phyloP scores from a whole-genome alignment of 495 filamentous ascomycete genomes.

The Rhizodiscina lignyota region DNA sequence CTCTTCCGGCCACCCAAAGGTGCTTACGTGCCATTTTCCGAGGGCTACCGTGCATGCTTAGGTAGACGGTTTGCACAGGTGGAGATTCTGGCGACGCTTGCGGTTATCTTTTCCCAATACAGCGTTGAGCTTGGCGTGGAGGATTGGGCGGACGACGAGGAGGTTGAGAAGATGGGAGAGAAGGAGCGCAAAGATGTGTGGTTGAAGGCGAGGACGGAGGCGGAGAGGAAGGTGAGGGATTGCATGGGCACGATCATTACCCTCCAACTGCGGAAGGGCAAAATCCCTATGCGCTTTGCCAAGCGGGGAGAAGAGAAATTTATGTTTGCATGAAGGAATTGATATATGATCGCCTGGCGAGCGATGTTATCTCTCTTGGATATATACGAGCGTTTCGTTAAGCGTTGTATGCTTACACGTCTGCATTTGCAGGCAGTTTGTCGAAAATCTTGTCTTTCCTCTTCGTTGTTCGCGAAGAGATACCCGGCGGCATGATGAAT shows the following conservation, averaged over 20 bases:
- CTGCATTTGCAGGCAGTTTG: too few relatives aligned
- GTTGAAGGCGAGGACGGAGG: constrained; percentile 32
- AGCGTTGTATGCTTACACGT: too few relatives aligned
- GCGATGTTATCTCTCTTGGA: too few relatives aligned
- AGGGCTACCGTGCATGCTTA: constrained; percentile 52
- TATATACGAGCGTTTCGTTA: too few relatives aligned
- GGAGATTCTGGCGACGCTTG: constrained; percentile 51
- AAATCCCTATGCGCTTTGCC: constrained; percentile 44
- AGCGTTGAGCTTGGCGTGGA: constrained; percentile 45
- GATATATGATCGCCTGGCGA: too few relatives aligned
- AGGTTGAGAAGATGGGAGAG: constrained; percentile 34
- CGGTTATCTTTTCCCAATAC: constrained; percentile 45
- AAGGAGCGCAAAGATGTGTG: constrained; percentile 34
- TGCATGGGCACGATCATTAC: constrained; percentile 39
- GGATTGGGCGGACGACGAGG: constrained; percentile 41
- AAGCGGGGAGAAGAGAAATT: constrained; percentile 47
- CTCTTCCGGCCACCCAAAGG: constrained; percentile 46
- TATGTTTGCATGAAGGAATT: constrained; percentile 15
- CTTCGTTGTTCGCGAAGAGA: too few relatives aligned
- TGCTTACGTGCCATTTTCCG: constrained; percentile 55
- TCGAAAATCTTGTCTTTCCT: too few relatives aligned
- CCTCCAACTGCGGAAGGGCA: constrained; percentile 39
- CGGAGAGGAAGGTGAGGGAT: constrained; percentile 25
- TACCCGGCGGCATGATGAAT: too few relatives aligned
- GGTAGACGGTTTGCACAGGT: constrained; percentile 63